These are phyloP conservation scores for Colletotrichum truncatum DNA, from an alignment of 2,329 filamentous ascomycete genomes.

Conservation along the genomic window DNA sequence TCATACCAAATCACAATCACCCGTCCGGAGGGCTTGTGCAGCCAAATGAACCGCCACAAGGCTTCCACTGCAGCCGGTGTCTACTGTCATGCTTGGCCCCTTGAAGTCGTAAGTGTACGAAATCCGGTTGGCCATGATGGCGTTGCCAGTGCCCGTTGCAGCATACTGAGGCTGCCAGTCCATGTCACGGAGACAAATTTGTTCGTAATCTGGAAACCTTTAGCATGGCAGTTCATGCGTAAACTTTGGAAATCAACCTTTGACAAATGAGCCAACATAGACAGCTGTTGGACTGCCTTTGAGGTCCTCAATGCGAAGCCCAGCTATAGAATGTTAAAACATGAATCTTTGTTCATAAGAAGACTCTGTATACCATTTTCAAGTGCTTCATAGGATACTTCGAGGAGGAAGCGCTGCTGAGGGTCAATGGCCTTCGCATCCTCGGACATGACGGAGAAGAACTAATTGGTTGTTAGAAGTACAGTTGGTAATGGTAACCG, in stretches of 20 bases:
- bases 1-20: slow-evolving; percentile 52
- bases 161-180: slow-evolving; percentile 60
- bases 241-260: slow-evolving; percentile 43
- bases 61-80: slow-evolving; percentile 67
- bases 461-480: slow-evolving; percentile 42
- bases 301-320: slow-evolving; percentile 52
- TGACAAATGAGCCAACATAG: slow-evolving; percentile 61
- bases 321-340: slow-evolving; percentile 42
- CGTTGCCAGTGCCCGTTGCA: slow-evolving; percentile 61
- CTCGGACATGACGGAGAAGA: slow-evolving; percentile 59
- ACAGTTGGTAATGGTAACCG: no score
- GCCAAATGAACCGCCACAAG: slow-evolving; percentile 64
- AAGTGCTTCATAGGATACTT: slow-evolving; percentile 59
- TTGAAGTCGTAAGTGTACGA: slow-evolving; percentile 64
- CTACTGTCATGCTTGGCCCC: slow-evolving; percentile 65
- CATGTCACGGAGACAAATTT: slow-evolving; percentile 58
- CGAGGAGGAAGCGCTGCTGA: slow-evolving; percentile 61
- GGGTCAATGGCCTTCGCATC: slow-evolving; percentile 64
- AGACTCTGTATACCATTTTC: slow-evolving; percentile 57
- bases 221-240: not conserved
- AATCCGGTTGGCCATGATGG: slow-evolving; percentile 64
- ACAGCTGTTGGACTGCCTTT: slow-evolving; percentile 56
- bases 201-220: slow-evolving; percentile 54
- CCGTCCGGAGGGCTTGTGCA: slow-evolving; percentile 55
- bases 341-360: not conserved